Conservation (phyloP, 352 stramenopile species). For the Phytophthora meadii region DNA sequence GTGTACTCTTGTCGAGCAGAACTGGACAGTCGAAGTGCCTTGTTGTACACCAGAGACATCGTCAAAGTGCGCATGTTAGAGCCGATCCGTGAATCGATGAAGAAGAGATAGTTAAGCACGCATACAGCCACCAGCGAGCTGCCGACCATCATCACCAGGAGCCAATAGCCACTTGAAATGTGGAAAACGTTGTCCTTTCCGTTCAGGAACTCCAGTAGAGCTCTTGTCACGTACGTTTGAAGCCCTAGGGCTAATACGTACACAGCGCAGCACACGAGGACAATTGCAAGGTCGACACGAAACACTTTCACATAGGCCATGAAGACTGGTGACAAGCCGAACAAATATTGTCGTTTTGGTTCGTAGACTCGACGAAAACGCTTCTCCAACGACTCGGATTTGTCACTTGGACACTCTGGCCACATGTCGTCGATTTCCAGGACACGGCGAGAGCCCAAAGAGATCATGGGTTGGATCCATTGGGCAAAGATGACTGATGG, state of each 20-base stretch:
- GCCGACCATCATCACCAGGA: slow-evolving; percentile 30
- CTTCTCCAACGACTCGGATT: slow-evolving; percentile 20
- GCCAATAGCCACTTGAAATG: slow-evolving; percentile 32
- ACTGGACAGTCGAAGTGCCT: slow-evolving; percentile 67
- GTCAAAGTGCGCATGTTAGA: slow-evolving; percentile 42
- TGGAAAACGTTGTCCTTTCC: slow-evolving; percentile 32
- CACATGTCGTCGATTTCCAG: slow-evolving; percentile 41
- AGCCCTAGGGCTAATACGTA: slow-evolving; percentile 33
- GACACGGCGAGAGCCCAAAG: slow-evolving; percentile 6
- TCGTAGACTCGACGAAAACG: slow-evolving; percentile 27
- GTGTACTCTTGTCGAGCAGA: slow-evolving; percentile 42
- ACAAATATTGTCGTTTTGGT: not conserved
- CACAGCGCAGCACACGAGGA: slow-evolving; percentile 15
- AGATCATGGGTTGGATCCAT: slow-evolving; percentile 36
- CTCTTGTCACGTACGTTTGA: slow-evolving; percentile 31
- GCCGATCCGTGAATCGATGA: slow-evolving; percentile 35
- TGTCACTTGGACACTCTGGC: slow-evolving; percentile 28
- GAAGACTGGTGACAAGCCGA: slow-evolving; percentile 20
- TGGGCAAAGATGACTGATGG: slow-evolving; percentile 26
- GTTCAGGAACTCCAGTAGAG: slow-evolving; percentile 32
- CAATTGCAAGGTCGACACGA: slow-evolving; percentile 2
- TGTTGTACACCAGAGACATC: slow-evolving; percentile 48
- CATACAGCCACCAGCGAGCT: slow-evolving; percentile 30
- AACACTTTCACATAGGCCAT: slow-evolving; percentile 21
- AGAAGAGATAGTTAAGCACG: slow-evolving; percentile 42